Conservation (phyloP, 805 yeast species). For the Zygosaccharomyces gambellarensis region DNA sequence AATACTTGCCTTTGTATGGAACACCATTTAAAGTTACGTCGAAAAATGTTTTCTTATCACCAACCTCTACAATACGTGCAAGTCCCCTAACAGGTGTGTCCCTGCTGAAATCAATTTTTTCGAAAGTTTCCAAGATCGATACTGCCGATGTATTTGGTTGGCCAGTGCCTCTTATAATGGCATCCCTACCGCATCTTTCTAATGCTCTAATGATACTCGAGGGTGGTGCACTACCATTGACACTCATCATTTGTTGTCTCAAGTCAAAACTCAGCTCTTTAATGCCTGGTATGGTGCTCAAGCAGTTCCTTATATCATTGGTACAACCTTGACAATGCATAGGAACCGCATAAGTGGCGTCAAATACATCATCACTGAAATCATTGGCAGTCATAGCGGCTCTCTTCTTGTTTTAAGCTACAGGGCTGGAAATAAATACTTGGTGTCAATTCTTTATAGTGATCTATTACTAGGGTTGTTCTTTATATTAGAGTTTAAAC, state of each 20-base stretch:
- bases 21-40: conserved; percentile 79
- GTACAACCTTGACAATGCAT: conserved; percentile 75
- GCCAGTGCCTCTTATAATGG: conserved; percentile 90
- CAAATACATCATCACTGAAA: conserved; percentile 42
- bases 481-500: background rate
- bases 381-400: conserved; percentile 6
- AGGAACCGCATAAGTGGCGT: conserved; percentile 82
- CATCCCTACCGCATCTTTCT: conserved; percentile 76
- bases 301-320: conserved; percentile 50
- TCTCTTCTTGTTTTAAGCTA: background rate
- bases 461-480: background rate
- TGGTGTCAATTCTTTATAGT: too few relatives aligned
- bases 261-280: conserved; percentile 54
- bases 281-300: conserved; percentile 49
- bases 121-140: conserved; percentile 75
- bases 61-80: conserved; percentile 73
- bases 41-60: conserved; percentile 50
- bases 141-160: conserved; percentile 86
- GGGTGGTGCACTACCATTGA: conserved; percentile 71
- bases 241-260: conserved; percentile 54
- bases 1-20: conserved; percentile 52
- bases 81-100: conserved; percentile 74
- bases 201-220: conserved; percentile 64
- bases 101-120: conserved; percentile 30
- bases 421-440: too few relatives aligned